A percentile compares a stretch with the other conserved stretches of the same genome.
Evolutionary conservation across 306 rosid genomes (phyloP).

Genomic region (Gastrolobium villosum): DNA sequence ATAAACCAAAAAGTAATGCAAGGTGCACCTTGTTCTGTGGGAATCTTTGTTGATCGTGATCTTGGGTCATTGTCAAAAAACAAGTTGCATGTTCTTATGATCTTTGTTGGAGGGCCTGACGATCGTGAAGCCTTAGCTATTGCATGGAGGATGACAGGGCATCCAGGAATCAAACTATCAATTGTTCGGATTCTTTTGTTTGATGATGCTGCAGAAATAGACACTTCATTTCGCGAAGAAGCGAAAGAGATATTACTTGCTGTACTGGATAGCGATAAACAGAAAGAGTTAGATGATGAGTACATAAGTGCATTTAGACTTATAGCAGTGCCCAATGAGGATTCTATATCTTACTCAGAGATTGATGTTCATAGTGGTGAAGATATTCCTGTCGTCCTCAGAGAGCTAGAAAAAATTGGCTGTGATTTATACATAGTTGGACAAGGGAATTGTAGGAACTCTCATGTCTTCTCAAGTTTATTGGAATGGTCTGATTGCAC

Average conservation of each 20-base stretch:
- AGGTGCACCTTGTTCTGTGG: conserved; percentile 54
- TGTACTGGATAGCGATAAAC: conserved; percentile 32
- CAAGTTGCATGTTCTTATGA: conserved; percentile 3
- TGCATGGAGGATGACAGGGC: conserved; percentile 63
- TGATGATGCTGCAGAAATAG: conserved; percentile 42
- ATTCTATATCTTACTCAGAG: conserved; percentile 52
- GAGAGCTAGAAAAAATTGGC: conserved; percentile 43
- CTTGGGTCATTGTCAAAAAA: conserved; percentile 8
- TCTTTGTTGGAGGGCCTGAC: conserved; percentile 64
- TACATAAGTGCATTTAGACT: conserved; percentile 51
- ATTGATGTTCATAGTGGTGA: conserved; percentile 49
- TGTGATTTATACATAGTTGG: conserved; percentile 65
- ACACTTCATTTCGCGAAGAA: not conserved
- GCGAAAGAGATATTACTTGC: conserved; percentile 29
- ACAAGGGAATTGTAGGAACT: conserved; percentile 52
- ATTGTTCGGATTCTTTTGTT: conserved; percentile 52
- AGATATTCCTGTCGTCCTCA: conserved; percentile 41
- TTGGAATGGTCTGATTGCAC: conserved; percentile 64
- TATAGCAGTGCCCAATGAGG: conserved; percentile 36
- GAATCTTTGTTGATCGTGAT: conserved; percentile 51
- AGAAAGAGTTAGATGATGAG: conserved; percentile 56
- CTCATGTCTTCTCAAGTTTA: conserved; percentile 19
- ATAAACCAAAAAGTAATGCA: conserved; percentile 47
- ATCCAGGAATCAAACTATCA: conserved; percentile 51
- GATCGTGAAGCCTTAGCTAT: conserved; percentile 73